These are phyloP conservation scores for Globisporangium barbulae DNA, from an alignment of 352 stramenopile species.

Conservation along the genomic window DNA sequence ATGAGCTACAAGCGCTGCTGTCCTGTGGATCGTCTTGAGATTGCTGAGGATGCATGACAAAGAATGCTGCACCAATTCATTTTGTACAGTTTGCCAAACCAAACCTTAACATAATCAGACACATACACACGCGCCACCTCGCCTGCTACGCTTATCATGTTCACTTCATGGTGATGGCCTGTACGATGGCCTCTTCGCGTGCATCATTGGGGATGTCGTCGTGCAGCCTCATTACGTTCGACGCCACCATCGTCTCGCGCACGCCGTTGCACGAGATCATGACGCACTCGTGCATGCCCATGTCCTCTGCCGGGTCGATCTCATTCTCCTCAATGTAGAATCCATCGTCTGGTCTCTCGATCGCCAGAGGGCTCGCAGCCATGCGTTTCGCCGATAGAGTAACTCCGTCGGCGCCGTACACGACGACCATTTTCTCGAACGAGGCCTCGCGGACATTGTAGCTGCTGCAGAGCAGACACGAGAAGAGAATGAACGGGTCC, in stretches of 20 bases:
- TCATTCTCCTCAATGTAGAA: conserved; percentile 63
- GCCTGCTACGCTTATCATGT: neutral
- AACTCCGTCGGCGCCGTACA: conserved; percentile 48
- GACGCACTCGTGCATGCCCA: conserved; percentile 39
- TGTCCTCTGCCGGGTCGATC: conserved; percentile 22
- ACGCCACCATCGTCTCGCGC: conserved; percentile 36
- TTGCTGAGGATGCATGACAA: neutral
- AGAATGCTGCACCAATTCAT: neutral
- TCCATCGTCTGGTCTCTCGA: conserved; percentile 31
- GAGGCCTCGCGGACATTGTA: conserved; percentile 67
- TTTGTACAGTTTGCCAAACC: neutral
- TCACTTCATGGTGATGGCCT: conserved; percentile 37
- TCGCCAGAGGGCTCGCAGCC: conserved; percentile 27
- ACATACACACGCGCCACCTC: neutral
- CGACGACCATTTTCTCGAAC: conserved; percentile 47
- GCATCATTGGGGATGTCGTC: conserved; percentile 35
- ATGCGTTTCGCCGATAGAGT: conserved; percentile 32
- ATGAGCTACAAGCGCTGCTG: conserved; percentile 24
- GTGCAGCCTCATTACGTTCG: conserved; percentile 7
- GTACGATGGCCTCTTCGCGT: conserved; percentile 43
- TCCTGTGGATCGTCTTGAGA: conserved; percentile 25
- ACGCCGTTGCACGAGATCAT: conserved; percentile 54
- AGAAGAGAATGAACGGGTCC: conserved; percentile 41
- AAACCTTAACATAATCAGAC: neutral
- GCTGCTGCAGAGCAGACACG: conserved; percentile 68